These are phyloP conservation scores for Aegilops umbellulata DNA, from an alignment of 176 grass and related monocot genomes.

Conservation along the genomic window DNA sequence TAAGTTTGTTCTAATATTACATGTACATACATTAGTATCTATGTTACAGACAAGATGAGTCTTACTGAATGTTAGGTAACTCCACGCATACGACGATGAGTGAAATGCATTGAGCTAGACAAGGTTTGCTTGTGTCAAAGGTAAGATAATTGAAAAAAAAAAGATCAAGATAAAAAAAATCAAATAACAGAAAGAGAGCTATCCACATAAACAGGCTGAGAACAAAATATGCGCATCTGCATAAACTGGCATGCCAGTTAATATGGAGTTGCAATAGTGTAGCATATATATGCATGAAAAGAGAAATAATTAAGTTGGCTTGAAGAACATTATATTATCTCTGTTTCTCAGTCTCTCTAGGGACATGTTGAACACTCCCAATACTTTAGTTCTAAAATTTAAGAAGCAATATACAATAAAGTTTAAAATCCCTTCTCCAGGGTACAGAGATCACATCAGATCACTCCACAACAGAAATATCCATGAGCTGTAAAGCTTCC, in stretches of 20 bases:
- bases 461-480: conserved; percentile 25
- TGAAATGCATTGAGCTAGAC: background rate
- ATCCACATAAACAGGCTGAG: background rate
- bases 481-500: conserved; percentile 1
- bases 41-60: background rate
- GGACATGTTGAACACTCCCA: background rate
- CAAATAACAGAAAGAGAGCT: background rate
- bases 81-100: conserved; percentile 9
- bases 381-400: background rate
- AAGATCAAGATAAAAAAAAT: conserved; percentile 14
- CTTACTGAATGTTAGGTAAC: conserved; percentile 9
- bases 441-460: background rate
- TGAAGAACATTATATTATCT: background rate
- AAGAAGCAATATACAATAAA: background rate
- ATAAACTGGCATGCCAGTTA: background rate
- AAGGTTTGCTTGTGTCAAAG: background rate
- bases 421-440: background rate
- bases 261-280: background rate
- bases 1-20: background rate
- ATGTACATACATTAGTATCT: background rate
- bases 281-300: background rate
- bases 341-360: background rate
- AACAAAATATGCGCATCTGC: background rate
- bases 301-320: background rate
- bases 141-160: background rate